Base-by-base conservation (phyloP, 306 rosid species). In the Vachellia pachyceras region DNA sequence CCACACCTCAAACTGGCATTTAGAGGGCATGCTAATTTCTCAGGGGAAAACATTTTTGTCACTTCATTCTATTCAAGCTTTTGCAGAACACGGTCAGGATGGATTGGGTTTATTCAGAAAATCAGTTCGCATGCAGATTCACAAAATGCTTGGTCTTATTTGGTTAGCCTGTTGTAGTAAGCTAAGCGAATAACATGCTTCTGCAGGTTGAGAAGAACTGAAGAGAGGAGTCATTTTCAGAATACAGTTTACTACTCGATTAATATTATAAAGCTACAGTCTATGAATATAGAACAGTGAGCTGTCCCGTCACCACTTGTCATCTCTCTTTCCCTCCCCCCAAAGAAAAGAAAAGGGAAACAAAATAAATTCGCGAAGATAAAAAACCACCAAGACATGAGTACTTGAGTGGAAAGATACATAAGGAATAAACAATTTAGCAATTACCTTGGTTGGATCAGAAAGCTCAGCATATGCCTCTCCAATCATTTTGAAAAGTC, bases 381-480 rank as follows among this genome's bases (percentile, higher is more conserved):
- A 54, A 71, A 71, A 35, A 25, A 29, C 41, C 14, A 5, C 23
- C 36, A 23, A 22, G 1, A 69, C 70, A 46, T 36, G 65, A 11
- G 65, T 63, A 25, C 60, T 49, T 11, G 45, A 78, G 57, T 44
- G 50, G 18, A 74, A 52, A 11, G 64, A 75, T 61, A 66, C 68
- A 64, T 41, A 77, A 44, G 61, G 66, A 45, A 23, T 82, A 74
- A 69, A 54, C 54, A 80, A 15, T 67, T 40, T 37, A 54, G 80
- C 77, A 83, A 76, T 69, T 10, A 92, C 99, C 98, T 93, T 93
- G 37, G 79, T 71, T 63, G 94, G 85, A 85, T 93, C 98, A 49
- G 98, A 95, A 81, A 95, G 98, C 60, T 88, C 92, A 63, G 97
- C 89, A 84, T 93, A 93, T 36, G 99, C 97, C 90, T 95, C 99